phyloP scores from a whole-genome alignment of 192 early-diverging fungal species.

The Coemansia sp. region DNA sequence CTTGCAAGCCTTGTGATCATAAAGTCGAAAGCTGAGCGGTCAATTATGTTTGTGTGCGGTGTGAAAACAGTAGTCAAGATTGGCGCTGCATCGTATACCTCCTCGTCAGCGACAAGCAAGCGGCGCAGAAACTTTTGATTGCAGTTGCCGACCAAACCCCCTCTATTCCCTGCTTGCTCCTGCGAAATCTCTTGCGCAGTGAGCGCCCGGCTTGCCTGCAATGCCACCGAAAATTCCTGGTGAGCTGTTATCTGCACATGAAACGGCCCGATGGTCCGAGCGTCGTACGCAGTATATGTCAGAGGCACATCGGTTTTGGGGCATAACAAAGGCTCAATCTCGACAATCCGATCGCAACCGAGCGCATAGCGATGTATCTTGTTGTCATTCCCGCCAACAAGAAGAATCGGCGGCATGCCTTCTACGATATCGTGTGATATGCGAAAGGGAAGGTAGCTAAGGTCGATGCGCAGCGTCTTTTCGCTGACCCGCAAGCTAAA shows the following conservation, averaged over 20 bases:
- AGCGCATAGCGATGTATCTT: slow-evolving; percentile 48
- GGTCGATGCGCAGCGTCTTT: slow-evolving; percentile 21
- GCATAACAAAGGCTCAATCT: slow-evolving; percentile 43
- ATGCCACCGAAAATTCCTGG: slow-evolving; percentile 50
- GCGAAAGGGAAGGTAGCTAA: slow-evolving; percentile 49
- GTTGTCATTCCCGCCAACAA: slow-evolving; percentile 50
- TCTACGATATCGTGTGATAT: slow-evolving; percentile 48
- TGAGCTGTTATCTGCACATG: slow-evolving; percentile 51
- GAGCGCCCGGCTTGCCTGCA: slow-evolving; percentile 38
- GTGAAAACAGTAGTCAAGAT: slow-evolving; percentile 44
- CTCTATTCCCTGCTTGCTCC: slow-evolving; percentile 1
- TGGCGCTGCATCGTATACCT: slow-evolving; percentile 49
- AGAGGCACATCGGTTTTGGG: slow-evolving; percentile 33
- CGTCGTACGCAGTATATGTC: slow-evolving; percentile 48
- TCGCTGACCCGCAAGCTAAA: slow-evolving; percentile 26
- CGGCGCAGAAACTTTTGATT: not conserved
- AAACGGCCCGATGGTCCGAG: slow-evolving; percentile 38
- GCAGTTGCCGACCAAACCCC: not conserved
- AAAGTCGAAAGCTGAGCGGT: slow-evolving; percentile 44
- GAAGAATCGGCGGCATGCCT: slow-evolving; percentile 43
- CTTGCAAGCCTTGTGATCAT: slow-evolving; percentile 19
- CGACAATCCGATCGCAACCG: slow-evolving; percentile 39
- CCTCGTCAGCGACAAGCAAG: slow-evolving; percentile 48
- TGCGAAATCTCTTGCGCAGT: slow-evolving; percentile 1
- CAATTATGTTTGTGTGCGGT: slow-evolving; percentile 22